Percentiles rank a stretch among this genome's conserved stretches.
These are phyloP conservation scores for Vitis hybrid DNA, from an alignment of 177 flowering plant genomes.

Conservation along the genomic window DNA sequence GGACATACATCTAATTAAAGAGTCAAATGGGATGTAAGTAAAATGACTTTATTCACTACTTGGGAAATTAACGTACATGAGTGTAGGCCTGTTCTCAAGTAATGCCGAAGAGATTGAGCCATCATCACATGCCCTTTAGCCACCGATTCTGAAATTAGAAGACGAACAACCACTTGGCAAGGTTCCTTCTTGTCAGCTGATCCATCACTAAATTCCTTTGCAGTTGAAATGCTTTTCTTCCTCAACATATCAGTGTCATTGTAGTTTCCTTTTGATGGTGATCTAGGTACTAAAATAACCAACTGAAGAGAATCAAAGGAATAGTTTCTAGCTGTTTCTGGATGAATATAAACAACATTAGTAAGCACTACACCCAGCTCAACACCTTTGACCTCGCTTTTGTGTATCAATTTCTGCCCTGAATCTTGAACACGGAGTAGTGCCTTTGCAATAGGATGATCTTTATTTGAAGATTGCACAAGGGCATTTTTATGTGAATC, in stretches of 20 bases:
- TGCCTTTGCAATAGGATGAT: slow-evolving; percentile 35
- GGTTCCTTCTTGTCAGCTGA: slow-evolving; percentile 32
- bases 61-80: slow-evolving; percentile 63
- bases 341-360: slow-evolving; percentile 72
- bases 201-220: slow-evolving; percentile 35
- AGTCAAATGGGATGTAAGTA: no score
- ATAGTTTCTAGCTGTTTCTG: slow-evolving; percentile 71
- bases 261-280: slow-evolving; percentile 29
- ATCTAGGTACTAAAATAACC: slow-evolving; percentile 58
- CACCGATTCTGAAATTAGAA: slow-evolving; percentile 62
- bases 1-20: no score
- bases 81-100: slow-evolving; percentile 58
- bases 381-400: slow-evolving; percentile 41
- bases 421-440: slow-evolving; percentile 78
- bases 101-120: slow-evolving; percentile 61
- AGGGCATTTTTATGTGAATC: slow-evolving; percentile 24
- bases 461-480: slow-evolving; percentile 22
- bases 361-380: slow-evolving; percentile 66
- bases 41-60: not conserved
- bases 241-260: slow-evolving; percentile 25
- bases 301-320: slow-evolving; percentile 49
- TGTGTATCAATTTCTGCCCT: slow-evolving; percentile 38
- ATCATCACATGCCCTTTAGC: slow-evolving; percentile 89
- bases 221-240: slow-evolving; percentile 27
- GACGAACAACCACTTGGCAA: slow-evolving; percentile 50